Conservation (phyloP, 768 basidiomycete species). For the Hypholoma sublateritium region DNA sequence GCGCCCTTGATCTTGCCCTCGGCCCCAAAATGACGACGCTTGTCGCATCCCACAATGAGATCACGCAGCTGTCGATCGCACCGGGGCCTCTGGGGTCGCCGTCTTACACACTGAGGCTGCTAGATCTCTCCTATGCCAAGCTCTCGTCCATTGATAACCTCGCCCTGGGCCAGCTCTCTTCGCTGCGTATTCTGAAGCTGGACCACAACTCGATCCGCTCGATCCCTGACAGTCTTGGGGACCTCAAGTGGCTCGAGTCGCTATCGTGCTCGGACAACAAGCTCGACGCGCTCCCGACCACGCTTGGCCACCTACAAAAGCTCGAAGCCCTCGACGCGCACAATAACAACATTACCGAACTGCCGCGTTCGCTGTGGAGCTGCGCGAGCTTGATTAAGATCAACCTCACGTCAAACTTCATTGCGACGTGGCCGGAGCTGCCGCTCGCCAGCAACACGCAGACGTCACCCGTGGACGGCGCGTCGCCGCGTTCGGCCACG, state of each 20-base stretch:
- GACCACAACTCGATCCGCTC: conserved; percentile 86
- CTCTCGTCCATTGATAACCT: conserved; percentile 80
- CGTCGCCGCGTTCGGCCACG: conserved; percentile 15
- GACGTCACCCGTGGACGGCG: not conserved
- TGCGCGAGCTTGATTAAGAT: conserved; percentile 71
- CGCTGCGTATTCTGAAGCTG: conserved; percentile 70
- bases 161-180: conserved; percentile 69
- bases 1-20: conserved; percentile 75
- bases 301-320: conserved; percentile 73
- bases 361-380: conserved; percentile 83
- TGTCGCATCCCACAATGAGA: conserved; percentile 85
- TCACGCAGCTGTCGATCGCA: conserved; percentile 71
- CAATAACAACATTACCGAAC: conserved; percentile 80
- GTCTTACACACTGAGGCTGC: conserved; percentile 49
- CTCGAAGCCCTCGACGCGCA: conserved; percentile 83
- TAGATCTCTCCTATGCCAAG: conserved; percentile 89
- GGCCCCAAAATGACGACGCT: conserved; percentile 66
- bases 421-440: conserved; percentile 72
- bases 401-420: conserved; percentile 87
- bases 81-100: conserved; percentile 39
- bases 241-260: conserved; percentile 64
- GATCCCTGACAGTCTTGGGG: conserved; percentile 80
- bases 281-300: conserved; percentile 72
- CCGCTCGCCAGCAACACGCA: conserved; percentile 24
- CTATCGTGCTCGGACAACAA: conserved; percentile 93